Conservation (phyloP, 75 land plant species). For the Pinus tabuliformis region DNA sequence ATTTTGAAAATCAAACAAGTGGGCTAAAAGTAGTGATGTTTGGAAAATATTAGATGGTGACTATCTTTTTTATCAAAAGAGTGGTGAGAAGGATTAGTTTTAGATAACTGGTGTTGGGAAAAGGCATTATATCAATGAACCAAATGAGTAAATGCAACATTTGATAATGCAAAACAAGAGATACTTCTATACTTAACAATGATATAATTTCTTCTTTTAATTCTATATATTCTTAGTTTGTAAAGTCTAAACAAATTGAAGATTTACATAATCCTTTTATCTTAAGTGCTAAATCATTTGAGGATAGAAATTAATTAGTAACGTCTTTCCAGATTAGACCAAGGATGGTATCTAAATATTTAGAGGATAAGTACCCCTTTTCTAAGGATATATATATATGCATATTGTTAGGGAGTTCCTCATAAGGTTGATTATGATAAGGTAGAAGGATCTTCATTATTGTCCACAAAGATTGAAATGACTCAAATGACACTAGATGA, state of each 20-base stretch:
- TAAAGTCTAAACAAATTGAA: conserved; percentile 3
- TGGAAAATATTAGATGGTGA: conserved; percentile 15
- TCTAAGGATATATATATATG: conserved; percentile 22
- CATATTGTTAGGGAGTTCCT: conserved; percentile 15
- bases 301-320: conserved; percentile 28
- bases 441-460: neutral
- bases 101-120: conserved; percentile 24
- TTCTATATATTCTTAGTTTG: neutral
- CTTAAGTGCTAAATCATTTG: neutral
- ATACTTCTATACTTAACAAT: conserved; percentile 35
- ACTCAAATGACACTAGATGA: conserved; percentile 11
- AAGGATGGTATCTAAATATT: conserved; percentile 64
- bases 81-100: conserved; percentile 23
- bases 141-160: conserved; percentile 31
- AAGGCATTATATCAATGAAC: conserved; percentile 57
- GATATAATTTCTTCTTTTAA: neutral
- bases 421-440: conserved; percentile 12
- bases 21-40: conserved; percentile 41
- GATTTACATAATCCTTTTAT: neutral
- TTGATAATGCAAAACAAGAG: conserved; percentile 36
- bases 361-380: conserved; percentile 33
- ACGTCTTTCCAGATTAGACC: conserved; percentile 85
- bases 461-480: neutral
- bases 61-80: conserved; percentile 18
- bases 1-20: no score